Conservation (phyloP, 2,329 filamentous ascomycete genomes). For the Tolypocladium guangdongense region DNA sequence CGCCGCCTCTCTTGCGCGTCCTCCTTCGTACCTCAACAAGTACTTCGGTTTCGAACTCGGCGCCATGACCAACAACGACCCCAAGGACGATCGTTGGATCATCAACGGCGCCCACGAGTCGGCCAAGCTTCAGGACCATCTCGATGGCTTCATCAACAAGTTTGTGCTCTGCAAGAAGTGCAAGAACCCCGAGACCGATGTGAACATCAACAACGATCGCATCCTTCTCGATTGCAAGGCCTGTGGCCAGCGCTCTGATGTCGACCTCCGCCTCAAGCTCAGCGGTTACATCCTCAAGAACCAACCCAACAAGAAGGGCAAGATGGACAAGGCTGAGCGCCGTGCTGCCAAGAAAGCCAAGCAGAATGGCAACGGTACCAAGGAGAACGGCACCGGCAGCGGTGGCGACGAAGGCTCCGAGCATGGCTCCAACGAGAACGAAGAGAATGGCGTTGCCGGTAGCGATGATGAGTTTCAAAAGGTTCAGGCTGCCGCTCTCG, state of each 20-base stretch:
- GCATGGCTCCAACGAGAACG: slow-evolving; percentile 37
- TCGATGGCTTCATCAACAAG: slow-evolving; percentile 96
- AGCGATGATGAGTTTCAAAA: slow-evolving; percentile 91
- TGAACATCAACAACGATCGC: slow-evolving; percentile 85
- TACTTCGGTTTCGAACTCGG: slow-evolving; percentile 99
- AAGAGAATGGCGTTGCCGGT: slow-evolving; percentile 52
- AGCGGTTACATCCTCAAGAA: slow-evolving; percentile 97
- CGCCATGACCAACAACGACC: slow-evolving; percentile 96
- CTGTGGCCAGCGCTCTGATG: slow-evolving; percentile 84
- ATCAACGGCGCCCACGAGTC: slow-evolving; percentile 98
- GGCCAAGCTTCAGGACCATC: slow-evolving; percentile 90
- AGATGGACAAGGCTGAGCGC: slow-evolving; percentile 90
- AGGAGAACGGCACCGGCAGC: slow-evolving; percentile 48
- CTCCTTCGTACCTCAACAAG: slow-evolving; percentile 94
- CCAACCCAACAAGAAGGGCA: slow-evolving; percentile 72
- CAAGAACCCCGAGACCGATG: slow-evolving; percentile 98
- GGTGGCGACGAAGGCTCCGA: slow-evolving; percentile 44
- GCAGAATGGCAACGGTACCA: slow-evolving; percentile 51
- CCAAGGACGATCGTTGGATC: slow-evolving; percentile 97
- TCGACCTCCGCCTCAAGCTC: slow-evolving; percentile 89
- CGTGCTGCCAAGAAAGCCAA: slow-evolving; percentile 89
- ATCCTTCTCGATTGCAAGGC: slow-evolving; percentile 98
- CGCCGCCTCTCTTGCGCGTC: slow-evolving; percentile 81
- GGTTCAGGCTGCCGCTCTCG: slow-evolving; percentile 52
- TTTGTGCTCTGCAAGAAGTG: slow-evolving; percentile 99